These are phyloP conservation scores for Xylariaceae sp. DNA, from an alignment of 2,329 filamentous ascomycete genomes.

Conservation along the genomic window DNA sequence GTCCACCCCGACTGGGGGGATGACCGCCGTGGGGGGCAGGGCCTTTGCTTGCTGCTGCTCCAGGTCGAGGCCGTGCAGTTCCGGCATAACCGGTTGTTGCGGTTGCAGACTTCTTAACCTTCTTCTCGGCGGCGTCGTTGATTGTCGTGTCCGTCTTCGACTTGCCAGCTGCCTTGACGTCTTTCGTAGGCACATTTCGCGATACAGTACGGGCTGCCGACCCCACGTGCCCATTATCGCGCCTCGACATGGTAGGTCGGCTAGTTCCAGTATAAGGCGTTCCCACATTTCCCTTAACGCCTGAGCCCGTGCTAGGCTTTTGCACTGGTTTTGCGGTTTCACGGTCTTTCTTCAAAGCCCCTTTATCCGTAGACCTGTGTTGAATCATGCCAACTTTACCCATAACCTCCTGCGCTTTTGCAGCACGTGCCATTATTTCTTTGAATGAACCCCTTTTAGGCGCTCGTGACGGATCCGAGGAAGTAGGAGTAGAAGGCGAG, in stretches of 20 bases:
- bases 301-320: constrained; percentile 26
- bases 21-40: constrained; percentile 21
- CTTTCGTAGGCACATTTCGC: constrained; percentile 26
- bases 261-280: constrained; percentile 28
- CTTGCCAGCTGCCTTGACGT: constrained; percentile 28
- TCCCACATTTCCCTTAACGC: constrained; percentile 31
- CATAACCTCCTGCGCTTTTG: constrained; percentile 59
- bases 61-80: constrained; percentile 57
- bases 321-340: constrained; percentile 45
- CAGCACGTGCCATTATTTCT: constrained; percentile 69
- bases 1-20: constrained; percentile 28
- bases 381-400: constrained; percentile 67
- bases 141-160: constrained; percentile 31
- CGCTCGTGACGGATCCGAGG: constrained; percentile 35
- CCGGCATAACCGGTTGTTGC: constrained; percentile 64
- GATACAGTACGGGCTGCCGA: constrained; percentile 16
- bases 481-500: constrained; percentile 28
- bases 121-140: constrained; percentile 47
- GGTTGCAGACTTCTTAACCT: constrained; percentile 56
- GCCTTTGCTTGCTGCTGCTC: constrained; percentile 33
- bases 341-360: constrained; percentile 53
- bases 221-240: constrained; percentile 20
- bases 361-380: constrained; percentile 67
- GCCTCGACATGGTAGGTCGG: constrained; percentile 19
- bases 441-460: constrained; percentile 72